Percentiles rank a stretch among this genome's conserved stretches.
These are phyloP conservation scores for Talaromyces sp. DNA, from an alignment of 2,329 filamentous ascomycete genomes.

Conservation along the genomic window DNA sequence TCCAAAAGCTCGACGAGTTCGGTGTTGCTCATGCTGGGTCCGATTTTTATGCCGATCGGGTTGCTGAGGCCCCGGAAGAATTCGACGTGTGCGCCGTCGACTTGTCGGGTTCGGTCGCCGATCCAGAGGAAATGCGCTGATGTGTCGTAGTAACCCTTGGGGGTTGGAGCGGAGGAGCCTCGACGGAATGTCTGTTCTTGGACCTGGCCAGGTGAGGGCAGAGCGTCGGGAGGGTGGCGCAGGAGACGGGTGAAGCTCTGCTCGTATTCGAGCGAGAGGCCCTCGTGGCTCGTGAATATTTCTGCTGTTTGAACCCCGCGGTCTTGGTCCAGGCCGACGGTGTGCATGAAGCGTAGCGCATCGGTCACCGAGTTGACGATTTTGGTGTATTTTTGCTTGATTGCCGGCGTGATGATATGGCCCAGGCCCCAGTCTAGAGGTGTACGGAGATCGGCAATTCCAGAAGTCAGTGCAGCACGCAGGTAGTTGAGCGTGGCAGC, in stretches of 20 bases:
- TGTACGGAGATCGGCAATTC: slow-evolving; percentile 88
- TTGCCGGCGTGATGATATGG: slow-evolving; percentile 75
- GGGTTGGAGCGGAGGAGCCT: slow-evolving; percentile 23
- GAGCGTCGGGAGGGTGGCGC: slow-evolving; percentile 53
- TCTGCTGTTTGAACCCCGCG: slow-evolving; percentile 86
- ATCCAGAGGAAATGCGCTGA: slow-evolving; percentile 98
- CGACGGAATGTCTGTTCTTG: slow-evolving; percentile 21
- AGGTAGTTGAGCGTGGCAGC: slow-evolving; percentile 93
- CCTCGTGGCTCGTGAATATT: slow-evolving; percentile 92
- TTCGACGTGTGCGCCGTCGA: slow-evolving; percentile 90
- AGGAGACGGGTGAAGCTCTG: slow-evolving; percentile 75
- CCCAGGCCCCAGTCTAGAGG: slow-evolving; percentile 93
- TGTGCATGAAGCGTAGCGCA: slow-evolving; percentile 88
- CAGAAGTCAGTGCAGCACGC: slow-evolving; percentile 73
- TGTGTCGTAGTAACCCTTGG: slow-evolving; percentile 80
- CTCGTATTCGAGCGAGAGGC: slow-evolving; percentile 90
- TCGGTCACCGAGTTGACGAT: slow-evolving; percentile 86
- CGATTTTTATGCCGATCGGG: slow-evolving; percentile 94
- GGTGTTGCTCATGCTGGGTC: slow-evolving; percentile 70
- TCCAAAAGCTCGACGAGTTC: slow-evolving; percentile 78
- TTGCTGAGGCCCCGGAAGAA: slow-evolving; percentile 96
- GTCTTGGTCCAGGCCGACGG: slow-evolving; percentile 81
- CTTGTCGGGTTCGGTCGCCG: slow-evolving; percentile 88
- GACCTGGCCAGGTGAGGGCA: slow-evolving; percentile 17
- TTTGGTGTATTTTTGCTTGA: slow-evolving; percentile 78